Conservation (phyloP, 2,329 filamentous ascomycete genomes). For the Truncatella angustata region DNA sequence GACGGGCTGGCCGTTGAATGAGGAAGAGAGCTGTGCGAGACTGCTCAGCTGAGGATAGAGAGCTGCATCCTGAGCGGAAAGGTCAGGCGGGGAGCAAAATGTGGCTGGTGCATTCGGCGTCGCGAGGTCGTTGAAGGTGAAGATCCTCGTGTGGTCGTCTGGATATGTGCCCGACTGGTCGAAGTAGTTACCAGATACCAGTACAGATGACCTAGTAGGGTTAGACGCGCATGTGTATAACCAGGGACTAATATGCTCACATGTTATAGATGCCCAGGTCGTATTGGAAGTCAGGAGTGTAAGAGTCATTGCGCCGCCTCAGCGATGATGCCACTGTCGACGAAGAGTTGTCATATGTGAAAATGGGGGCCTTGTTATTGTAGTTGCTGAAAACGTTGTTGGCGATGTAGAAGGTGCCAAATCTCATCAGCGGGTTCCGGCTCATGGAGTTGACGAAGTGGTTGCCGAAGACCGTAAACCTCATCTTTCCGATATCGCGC, state of each 20-base stretch:
- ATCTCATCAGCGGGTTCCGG: conserved; percentile 19
- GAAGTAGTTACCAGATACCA: conserved; percentile 19
- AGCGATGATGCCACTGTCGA: not conserved
- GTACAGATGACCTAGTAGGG: conserved; percentile 19
- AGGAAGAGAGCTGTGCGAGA: conserved; percentile 7
- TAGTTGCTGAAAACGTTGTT: conserved; percentile 19
- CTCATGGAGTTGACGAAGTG: conserved; percentile 17
- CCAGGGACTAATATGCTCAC: conserved; percentile 5
- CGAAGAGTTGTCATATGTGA: conserved; percentile 5
- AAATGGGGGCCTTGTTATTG: conserved; percentile 13
- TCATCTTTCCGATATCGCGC: conserved; percentile 18
- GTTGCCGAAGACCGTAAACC: conserved; percentile 19
- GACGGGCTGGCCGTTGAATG: conserved; percentile 10
- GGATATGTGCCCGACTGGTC: conserved; percentile 14
- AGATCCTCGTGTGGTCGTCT: conserved; percentile 15
- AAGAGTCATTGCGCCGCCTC: conserved; percentile 3
- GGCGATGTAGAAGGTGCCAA: conserved; percentile 18
- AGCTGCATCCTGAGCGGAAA: conserved; percentile 1
- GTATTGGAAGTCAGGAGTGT: conserved; percentile 18
- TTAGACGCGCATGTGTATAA: not conserved
- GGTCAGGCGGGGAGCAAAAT: conserved; percentile 18
- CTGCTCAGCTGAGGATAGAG: not conserved
- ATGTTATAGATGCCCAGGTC: conserved; percentile 20
- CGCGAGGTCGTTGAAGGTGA: conserved; percentile 18
- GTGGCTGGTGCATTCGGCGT: conserved; percentile 12